Evolutionary conservation across 2,329 filamentous ascomycete genomes (phyloP).

Genomic region (Aspergillus pseudoviridinutans): DNA sequence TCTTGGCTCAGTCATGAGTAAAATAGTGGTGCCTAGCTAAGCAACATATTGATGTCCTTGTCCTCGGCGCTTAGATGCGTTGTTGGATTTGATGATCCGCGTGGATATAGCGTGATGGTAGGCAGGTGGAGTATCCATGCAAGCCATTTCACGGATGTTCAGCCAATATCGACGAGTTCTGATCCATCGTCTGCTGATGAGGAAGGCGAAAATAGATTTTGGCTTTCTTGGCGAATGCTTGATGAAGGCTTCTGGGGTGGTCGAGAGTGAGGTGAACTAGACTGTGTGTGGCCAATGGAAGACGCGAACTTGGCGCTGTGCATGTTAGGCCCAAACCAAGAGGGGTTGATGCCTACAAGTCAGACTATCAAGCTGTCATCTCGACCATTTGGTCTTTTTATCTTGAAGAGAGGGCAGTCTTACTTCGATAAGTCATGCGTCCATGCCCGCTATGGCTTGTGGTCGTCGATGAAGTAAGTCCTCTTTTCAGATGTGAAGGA

Average conservation of each 20-base stretch:
- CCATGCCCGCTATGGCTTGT: background rate
- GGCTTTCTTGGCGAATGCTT: background rate
- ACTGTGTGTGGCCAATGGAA: background rate
- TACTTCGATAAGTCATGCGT: background rate
- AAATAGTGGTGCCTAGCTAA: background rate
- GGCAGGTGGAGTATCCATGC: background rate
- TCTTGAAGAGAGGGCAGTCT: background rate
- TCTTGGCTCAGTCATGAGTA: background rate
- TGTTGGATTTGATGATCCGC: background rate
- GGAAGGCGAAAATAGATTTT: background rate
- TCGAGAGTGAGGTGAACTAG: background rate
- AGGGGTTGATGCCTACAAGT: background rate
- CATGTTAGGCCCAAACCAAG: background rate
- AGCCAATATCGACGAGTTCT: background rate
- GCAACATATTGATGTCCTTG: background rate
- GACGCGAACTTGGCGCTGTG: background rate
- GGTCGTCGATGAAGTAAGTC: too few relatives aligned
- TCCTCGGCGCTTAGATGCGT: background rate
- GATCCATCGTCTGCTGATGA: background rate
- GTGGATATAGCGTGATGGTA: background rate
- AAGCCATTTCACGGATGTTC: background rate
- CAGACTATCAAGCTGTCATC: background rate
- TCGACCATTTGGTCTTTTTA: background rate
- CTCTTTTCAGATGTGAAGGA: too few relatives aligned
- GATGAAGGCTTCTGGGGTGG: background rate